Conservation (phyloP, 495 filamentous ascomycete species). For the Xanthoparmelia taractica region DNA sequence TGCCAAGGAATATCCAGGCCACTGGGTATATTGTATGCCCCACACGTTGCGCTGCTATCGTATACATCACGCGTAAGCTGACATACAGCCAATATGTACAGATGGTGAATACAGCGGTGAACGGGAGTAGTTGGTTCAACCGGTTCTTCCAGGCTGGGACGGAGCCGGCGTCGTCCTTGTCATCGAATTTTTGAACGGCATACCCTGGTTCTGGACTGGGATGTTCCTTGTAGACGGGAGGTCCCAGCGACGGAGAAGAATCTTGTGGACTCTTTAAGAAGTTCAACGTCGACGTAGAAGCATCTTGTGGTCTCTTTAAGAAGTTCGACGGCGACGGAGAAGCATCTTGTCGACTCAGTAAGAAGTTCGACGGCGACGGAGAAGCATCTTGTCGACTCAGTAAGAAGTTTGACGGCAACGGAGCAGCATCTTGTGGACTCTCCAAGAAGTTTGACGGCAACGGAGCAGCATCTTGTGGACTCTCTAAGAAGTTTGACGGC, state of each 20-base stretch:
- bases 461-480: too few species aligned
- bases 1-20: slow-evolving; percentile 6
- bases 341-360: too few species aligned
- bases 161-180: neutral
- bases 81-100: slow-evolving; percentile 3
- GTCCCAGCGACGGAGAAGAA: neutral
- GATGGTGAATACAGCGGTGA: neutral
- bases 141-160: neutral
- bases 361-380: neutral
- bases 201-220: neutral
- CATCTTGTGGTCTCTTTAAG: too few species aligned
- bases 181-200: neutral
- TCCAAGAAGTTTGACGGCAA: neutral
- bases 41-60: slow-evolving; percentile 6
- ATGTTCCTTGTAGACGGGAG: neutral
- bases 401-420: neutral
- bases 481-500: neutral
- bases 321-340: neutral
- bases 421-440: too few species aligned
- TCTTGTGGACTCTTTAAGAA: too few species aligned
- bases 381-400: too few species aligned
- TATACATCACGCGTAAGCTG: neutral
- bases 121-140: neutral
- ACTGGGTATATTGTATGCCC: slow-evolving; percentile 8
- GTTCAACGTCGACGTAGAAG: neutral